Conservation (phyloP, 768 basidiomycete genomes). For the Psilocybe tampanensis region DNA sequence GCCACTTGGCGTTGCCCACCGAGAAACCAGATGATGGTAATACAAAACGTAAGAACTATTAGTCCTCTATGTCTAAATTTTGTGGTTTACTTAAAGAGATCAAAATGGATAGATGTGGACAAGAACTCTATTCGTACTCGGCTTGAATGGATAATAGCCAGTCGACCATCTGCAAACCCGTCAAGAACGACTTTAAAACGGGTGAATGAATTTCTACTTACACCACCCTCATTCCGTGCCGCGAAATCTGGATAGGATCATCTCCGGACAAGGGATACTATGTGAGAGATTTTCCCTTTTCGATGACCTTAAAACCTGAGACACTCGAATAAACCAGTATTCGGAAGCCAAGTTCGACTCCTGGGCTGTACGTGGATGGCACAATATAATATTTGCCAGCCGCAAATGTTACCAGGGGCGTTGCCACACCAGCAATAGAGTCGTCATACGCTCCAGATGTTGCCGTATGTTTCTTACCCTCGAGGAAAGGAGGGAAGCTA, state of each 20-base stretch:
- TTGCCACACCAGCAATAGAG: constrained; percentile 69
- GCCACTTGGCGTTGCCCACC: constrained; percentile 26
- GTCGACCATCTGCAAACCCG: constrained; percentile 78
- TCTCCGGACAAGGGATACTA: not conserved
- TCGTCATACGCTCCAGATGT: constrained; percentile 87
- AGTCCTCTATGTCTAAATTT: not conserved
- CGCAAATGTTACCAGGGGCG: constrained; percentile 49
- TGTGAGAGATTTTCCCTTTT: not conserved
- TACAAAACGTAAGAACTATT: not conserved
- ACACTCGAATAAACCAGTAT: constrained; percentile 60
- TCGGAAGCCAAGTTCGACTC: constrained; percentile 56
- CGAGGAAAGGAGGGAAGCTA: constrained; percentile 17
- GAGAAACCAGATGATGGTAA: not conserved
- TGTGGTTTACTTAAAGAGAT: not conserved
- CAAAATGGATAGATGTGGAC: constrained; percentile 13
- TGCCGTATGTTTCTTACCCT: constrained; percentile 38
- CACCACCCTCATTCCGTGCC: constrained; percentile 13
- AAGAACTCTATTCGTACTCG: constrained; percentile 73
- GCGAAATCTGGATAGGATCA: not conserved
- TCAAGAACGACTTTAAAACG: constrained; percentile 70
- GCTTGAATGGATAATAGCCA: constrained; percentile 86
- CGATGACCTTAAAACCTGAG: constrained; percentile 24
- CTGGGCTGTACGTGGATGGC: constrained; percentile 73
- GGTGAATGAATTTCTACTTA: constrained; percentile 36
- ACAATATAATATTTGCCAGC: constrained; percentile 73